Percentiles rank a stretch among this genome's conserved stretches.
Evolutionary conservation across 2,329 filamentous ascomycete genomes (phyloP).

Genomic region (Aspergillus sp.): DNA sequence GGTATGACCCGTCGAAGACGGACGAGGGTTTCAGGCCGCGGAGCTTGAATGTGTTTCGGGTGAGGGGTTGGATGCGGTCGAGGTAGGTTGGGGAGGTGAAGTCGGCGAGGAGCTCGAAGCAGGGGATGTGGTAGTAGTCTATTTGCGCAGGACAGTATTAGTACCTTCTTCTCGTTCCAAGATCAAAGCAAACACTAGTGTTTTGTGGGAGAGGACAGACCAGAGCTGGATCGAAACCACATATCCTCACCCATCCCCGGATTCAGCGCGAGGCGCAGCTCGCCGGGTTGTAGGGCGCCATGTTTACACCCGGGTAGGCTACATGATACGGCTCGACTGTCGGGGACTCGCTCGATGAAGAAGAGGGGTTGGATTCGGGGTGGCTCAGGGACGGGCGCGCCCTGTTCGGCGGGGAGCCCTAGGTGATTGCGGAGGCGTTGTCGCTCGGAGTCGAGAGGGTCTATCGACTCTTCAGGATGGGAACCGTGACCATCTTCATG

Average conservation of each 20-base stretch:
- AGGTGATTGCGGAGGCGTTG: conserved; percentile 9
- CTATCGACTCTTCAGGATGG: background rate
- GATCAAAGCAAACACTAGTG: no score
- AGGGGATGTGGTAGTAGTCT: conserved; percentile 17
- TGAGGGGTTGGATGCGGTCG: conserved; percentile 12
- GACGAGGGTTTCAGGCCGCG: conserved; percentile 13
- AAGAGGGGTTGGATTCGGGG: conserved; percentile 12
- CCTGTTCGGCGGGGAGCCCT: conserved; percentile 1
- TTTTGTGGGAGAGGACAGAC: background rate
- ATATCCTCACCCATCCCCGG: conserved; percentile 9
- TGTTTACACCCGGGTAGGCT: conserved; percentile 11
- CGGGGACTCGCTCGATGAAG: conserved; percentile 14
- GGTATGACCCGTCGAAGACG: conserved; percentile 10
- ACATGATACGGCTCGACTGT: background rate
- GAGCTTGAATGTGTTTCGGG: conserved; percentile 12
- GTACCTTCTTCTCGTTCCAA: background rate
- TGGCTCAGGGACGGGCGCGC: background rate
- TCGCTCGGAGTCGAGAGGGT: background rate
- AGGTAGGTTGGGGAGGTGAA: conserved; percentile 2
- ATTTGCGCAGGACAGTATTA: background rate
- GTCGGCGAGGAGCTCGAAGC: conserved; percentile 14
- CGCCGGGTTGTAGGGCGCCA: background rate
- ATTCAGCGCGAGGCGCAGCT: conserved; percentile 10
- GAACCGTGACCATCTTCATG: background rate
- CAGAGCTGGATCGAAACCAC: conserved; percentile 14